phyloP scores from a whole-genome alignment of 176 grass and related monocot genomes.

The Paspalum notatum region DNA sequence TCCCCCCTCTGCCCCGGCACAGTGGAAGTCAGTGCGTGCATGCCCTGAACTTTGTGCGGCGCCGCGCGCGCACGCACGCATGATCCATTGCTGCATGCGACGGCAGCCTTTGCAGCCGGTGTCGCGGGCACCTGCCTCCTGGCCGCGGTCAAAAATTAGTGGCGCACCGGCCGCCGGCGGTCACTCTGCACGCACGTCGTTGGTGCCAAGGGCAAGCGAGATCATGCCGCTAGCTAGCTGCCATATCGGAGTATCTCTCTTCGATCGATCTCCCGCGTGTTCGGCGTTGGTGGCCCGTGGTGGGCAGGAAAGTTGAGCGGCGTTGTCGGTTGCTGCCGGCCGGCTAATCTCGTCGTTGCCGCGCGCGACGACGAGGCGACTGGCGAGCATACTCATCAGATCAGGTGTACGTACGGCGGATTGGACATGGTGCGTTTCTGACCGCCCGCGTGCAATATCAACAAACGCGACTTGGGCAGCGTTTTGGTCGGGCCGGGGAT shows the following conservation, averaged over 20 bases:
- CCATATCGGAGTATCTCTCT: too few species aligned
- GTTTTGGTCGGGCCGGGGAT: too few species aligned
- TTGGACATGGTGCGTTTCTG: too few species aligned
- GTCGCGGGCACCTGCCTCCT: background rate
- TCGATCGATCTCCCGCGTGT: background rate
- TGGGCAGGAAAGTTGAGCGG: background rate
- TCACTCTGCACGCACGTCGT: background rate
- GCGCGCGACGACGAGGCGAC: too few species aligned
- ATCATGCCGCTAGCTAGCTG: too few species aligned
- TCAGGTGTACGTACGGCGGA: too few species aligned
- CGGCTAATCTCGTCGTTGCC: too few species aligned
- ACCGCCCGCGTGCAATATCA: too few species aligned
- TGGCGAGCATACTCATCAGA: too few species aligned
- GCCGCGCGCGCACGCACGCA: background rate
- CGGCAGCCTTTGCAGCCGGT: background rate
- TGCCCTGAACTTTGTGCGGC: background rate
- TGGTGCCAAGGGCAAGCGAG: background rate
- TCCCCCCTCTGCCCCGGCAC: conserved; percentile 31
- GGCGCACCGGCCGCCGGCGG: background rate
- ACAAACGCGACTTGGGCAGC: too few species aligned
- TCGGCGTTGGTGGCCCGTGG: background rate
- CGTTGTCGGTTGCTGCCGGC: too few species aligned
- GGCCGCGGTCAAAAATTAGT: conserved; percentile 20
- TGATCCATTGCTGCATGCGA: too few species aligned
- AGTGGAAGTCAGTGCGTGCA: conserved; percentile 44